A percentile compares a stretch with the other conserved stretches of the same genome.
phyloP scores from a whole-genome alignment of 352 stramenopile genomes.

The Pythium rhizo-oryzae region DNA sequence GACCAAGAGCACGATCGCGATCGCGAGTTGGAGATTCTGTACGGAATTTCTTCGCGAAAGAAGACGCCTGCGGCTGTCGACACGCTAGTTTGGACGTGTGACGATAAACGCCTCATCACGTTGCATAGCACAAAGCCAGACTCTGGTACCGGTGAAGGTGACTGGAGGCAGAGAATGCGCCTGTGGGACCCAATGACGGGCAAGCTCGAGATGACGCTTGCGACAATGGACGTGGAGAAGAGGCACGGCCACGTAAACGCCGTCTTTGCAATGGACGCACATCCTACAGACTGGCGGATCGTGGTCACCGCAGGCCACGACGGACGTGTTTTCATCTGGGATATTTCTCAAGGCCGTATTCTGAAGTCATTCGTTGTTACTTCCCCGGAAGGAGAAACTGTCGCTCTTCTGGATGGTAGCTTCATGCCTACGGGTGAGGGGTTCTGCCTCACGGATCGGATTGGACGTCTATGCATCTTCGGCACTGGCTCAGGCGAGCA shows the following conservation, averaged over 20 bases:
- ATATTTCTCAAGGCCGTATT: constrained; percentile 43
- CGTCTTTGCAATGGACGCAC: constrained; percentile 55
- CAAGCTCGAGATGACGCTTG: constrained; percentile 35
- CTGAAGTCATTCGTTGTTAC: constrained; percentile 38
- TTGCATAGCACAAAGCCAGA: constrained; percentile 46
- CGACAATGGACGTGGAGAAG: constrained; percentile 31
- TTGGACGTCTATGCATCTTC: constrained; percentile 56
- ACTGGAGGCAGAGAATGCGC: constrained; percentile 40
- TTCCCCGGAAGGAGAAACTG: constrained; percentile 38
- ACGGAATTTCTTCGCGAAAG: constrained; percentile 28
- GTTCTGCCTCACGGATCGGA: constrained; percentile 56
- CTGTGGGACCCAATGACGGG: constrained; percentile 41
- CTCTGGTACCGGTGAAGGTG: constrained; percentile 25
- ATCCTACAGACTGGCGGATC: constrained; percentile 51
- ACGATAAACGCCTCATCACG: constrained; percentile 39
- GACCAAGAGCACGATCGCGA: constrained; percentile 28
- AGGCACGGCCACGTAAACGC: constrained; percentile 46
- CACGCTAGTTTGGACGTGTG: constrained; percentile 38
- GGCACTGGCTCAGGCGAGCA: constrained; percentile 45
- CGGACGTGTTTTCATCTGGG: constrained; percentile 58
- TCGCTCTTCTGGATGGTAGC: constrained; percentile 45
- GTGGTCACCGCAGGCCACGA: constrained; percentile 61
- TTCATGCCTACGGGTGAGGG: constrained; percentile 45
- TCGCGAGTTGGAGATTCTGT: constrained; percentile 29
- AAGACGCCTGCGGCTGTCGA: constrained; percentile 32